Percentiles rank a stretch among this genome's conserved stretches.
phyloP scores from a whole-genome alignment of 495 filamentous ascomycete genomes.

The Podospora fimiseda region DNA sequence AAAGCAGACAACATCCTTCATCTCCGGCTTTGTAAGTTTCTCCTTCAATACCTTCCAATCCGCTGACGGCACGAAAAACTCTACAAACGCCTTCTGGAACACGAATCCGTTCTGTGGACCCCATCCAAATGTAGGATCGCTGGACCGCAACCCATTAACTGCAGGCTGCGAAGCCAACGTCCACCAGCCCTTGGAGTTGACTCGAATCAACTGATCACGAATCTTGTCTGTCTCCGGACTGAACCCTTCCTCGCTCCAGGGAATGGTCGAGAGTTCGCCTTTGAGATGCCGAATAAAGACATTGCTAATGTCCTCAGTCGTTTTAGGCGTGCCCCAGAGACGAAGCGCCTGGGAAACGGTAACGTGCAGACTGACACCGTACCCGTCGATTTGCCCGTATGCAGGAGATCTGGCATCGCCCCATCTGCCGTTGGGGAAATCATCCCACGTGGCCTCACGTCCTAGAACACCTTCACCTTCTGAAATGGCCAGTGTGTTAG shows the following conservation, averaged over 20 bases:
- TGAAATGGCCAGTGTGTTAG: conserved; percentile 83
- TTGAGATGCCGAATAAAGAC: conserved; percentile 76
- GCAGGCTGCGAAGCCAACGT: conserved; percentile 94
- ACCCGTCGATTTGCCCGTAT: conserved; percentile 93
- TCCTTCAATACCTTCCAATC: conserved; percentile 63
- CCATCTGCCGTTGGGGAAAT: conserved; percentile 96
- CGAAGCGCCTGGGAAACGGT: conserved; percentile 66
- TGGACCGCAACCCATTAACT: conserved; percentile 72
- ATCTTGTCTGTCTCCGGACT: conserved; percentile 81
- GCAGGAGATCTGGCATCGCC: conserved; percentile 85
- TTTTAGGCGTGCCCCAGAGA: conserved; percentile 75
- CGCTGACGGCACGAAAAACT: conserved; percentile 73
- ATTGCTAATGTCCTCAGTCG: conserved; percentile 59
- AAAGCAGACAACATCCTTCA: conserved; percentile 64
- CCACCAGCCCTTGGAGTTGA: conserved; percentile 90
- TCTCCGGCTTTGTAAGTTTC: conserved; percentile 49
- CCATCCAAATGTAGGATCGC: conserved; percentile 85
- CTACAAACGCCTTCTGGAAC: conserved; percentile 97
- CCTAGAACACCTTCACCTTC: conserved; percentile 88
- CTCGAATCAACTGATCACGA: conserved; percentile 58
- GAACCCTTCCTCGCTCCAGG: conserved; percentile 89
- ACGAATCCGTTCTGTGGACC: conserved; percentile 89
- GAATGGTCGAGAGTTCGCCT: conserved; percentile 68
- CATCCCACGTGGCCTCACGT: conserved; percentile 96
- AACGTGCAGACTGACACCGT: conserved; percentile 85